Base-by-base conservation (phyloP, 2,329 filamentous ascomycete genomes). In the Eutypa lata region DNA sequence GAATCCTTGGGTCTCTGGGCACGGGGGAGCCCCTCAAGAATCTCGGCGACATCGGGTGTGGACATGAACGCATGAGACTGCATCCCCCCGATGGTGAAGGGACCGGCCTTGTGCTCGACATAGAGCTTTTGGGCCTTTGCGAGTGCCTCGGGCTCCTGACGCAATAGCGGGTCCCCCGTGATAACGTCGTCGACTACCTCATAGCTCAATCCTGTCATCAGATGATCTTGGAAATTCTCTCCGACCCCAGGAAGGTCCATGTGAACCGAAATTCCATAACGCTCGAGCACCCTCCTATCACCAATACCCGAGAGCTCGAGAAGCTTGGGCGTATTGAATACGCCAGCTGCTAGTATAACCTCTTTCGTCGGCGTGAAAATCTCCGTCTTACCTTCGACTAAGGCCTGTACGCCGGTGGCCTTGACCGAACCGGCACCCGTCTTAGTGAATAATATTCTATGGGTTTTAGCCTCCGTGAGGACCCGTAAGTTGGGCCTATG, bases 31-130 rank as follows among this genome's bases (percentile, higher is more conserved):
- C 28, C 40, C 24, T 57, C 54, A 2, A 60, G 55, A 4, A 61
- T 53, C 16, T 48, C 51, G 21, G 46, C 19, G 24, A 47, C 48
- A 28, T 59, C 48, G 1, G 51, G 54, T 0, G 57, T 60, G 4
- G 54, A 35, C 61, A 64, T 63, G 46, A 56, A 65, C n/a, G 62
- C 60, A 21, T 60, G 53, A 0, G 62, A 63, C 47, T 60, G 57
- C 38, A 58, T 50, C 14, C 56, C 56, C 6, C 53, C 51, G 7
- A 57, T 54, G 2, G 58, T 60, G n/a, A 64, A 59, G 5, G 59
- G 58, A 7, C 61, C 62, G 38, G 56, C 40, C 26, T 63, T 53
- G 24, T 61, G 51, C 43, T 60, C 53, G 3, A 53, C 33, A 40
- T 61, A 60, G 11, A 54, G 47, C 46, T 58, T 55, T 47, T 58